Base-by-base conservation (phyloP, 441 rosid genomes). In the Pelargonium cotyledonis region DNA sequence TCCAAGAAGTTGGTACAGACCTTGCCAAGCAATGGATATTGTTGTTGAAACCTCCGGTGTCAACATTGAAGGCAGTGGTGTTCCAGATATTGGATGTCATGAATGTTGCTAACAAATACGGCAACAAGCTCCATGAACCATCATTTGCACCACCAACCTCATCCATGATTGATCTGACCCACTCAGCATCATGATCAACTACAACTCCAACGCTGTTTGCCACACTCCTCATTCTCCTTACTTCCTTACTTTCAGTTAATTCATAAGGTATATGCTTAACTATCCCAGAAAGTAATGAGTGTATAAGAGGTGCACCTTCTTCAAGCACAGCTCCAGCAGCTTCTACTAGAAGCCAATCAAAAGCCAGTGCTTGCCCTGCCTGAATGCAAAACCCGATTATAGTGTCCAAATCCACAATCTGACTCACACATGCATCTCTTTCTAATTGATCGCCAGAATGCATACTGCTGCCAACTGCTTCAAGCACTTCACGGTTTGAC, bases 281-380 rank as follows among this genome's bases (percentile, higher is more conserved):
- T 1, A 86, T 81, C 76, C 97, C 96, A 43, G 86, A 69, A 65
- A 95, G 89, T 77, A 95, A 81, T 4, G 98, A 89, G 76, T 84
- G 77, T 69, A 95, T 82, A 80, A 95, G 85, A 12, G 98, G 88
- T 40, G 90, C 96, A 75, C 89, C 84, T 80, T 87, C 95, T 78
- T 88, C 88, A 66, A 95, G 98, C 76, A 95, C 95, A 31, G 81
- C 72, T 70, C 99, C 96, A 76, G 94, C 81, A 77, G 97, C 99
- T 81, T 95, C 91, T 58, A 98, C 96, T 66, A 95, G 82, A 82
- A 92, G 95, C 68, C 87, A 77, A 82, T 88, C 96, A 76, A 95
- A 95, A 75, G 99, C 91, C 77, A 92, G 80, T 31, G 99, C 97
- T 80, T 95, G 96, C 65, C 99, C 99, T 65, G 94, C 99, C 85